Evolutionary conservation across 257 asterid genomes (phyloP).

Genomic region (Solanum medicagineum): DNA sequence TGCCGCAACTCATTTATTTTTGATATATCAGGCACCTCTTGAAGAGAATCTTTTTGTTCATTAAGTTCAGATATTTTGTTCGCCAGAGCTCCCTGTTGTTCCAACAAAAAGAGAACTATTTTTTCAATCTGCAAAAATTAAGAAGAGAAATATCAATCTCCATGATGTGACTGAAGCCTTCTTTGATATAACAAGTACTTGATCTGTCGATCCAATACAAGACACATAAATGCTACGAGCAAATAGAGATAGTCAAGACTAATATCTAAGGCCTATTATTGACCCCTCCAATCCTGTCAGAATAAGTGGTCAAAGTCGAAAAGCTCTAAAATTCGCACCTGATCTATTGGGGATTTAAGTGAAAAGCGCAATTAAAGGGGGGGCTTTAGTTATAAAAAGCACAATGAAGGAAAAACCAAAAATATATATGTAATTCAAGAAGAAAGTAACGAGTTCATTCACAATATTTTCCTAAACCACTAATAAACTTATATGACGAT

Average conservation of each 20-base stretch:
- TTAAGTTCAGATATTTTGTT: constrained; percentile 59
- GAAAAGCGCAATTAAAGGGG: neutral
- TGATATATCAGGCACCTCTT: constrained; percentile 66
- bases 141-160: neutral
- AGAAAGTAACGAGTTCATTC: neutral
- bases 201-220: neutral
- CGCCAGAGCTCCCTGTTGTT: constrained; percentile 83
- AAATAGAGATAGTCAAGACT: neutral
- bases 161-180: neutral
- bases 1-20: constrained; percentile 69
- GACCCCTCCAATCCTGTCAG: neutral
- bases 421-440: neutral
- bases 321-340: neutral
- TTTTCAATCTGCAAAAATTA: constrained; percentile 63
- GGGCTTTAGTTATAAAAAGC: neutral
- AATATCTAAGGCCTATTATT: neutral
- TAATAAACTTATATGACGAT: neutral
- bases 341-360: neutral
- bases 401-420: neutral
- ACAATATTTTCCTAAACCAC: neutral
- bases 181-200: neutral
- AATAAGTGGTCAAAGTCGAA: neutral
- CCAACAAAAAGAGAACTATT: constrained; percentile 81
- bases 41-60: constrained; percentile 51
- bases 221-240: neutral